A percentile compares a stretch with the other conserved stretches of the same genome.
Conservation (phyloP, 208 protist species). For the Crithidia thermophila region DNA sequence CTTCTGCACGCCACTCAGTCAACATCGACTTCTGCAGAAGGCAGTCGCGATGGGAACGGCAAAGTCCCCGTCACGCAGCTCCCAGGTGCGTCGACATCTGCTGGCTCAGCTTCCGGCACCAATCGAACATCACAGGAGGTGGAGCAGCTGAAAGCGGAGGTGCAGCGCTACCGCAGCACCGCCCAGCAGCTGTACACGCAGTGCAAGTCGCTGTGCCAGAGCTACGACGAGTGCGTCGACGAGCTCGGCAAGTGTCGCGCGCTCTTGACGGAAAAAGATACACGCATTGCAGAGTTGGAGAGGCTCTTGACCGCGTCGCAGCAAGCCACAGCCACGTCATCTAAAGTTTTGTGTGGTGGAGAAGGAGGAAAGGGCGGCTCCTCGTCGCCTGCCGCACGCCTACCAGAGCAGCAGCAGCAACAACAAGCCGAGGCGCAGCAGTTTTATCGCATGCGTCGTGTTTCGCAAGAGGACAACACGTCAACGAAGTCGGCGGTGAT, state of each 20-base stretch:
- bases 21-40: too few relatives aligned
- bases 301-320: slow-evolving; percentile 8
- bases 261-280: slow-evolving; percentile 24
- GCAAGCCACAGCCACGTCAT: too few relatives aligned
- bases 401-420: slow-evolving; percentile 4
- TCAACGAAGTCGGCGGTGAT: too few relatives aligned
- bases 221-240: slow-evolving; percentile 66
- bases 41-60: too few relatives aligned
- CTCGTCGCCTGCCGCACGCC: not conserved
- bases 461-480: too few relatives aligned
- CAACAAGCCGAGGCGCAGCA: not conserved
- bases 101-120: not conserved
- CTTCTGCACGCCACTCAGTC: not conserved
- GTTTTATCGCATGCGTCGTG: not conserved
- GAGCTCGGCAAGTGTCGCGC: slow-evolving; percentile 36
- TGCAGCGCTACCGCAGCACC: slow-evolving; percentile 45
- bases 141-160: slow-evolving; percentile 19
- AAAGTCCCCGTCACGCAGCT: too few relatives aligned
- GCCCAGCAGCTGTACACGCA: slow-evolving; percentile 57
- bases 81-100: too few relatives aligned
- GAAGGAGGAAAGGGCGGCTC: too few relatives aligned
- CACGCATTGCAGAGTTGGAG: slow-evolving; percentile 31
- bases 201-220: slow-evolving; percentile 54
- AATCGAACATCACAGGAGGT: slow-evolving; percentile 19
- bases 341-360: too few relatives aligned